Conservation (phyloP, 257 asterid genomes). For the Fraxinus pennsylvanica region DNA sequence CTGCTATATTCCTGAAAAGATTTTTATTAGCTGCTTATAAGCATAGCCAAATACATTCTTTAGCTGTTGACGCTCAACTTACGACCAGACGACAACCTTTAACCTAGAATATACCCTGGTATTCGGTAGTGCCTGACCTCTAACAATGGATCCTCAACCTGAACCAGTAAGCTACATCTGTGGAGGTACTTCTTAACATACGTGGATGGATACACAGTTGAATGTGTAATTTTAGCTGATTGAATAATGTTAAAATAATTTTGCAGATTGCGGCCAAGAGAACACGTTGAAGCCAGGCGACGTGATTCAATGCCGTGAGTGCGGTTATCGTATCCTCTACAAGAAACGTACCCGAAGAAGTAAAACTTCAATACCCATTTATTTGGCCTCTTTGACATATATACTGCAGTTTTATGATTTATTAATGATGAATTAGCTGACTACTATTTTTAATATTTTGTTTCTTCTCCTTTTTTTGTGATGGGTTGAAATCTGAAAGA, state of each 20-base stretch:
- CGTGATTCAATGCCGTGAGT: slow-evolving; percentile 86
- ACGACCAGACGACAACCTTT: too few relatives aligned
- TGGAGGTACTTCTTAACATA: slow-evolving; percentile 46
- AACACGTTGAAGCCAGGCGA: slow-evolving; percentile 75
- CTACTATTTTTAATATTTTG: neutral
- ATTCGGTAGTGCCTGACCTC: neutral
- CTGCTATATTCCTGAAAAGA: too few relatives aligned
- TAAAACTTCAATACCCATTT: slow-evolving; percentile 12
- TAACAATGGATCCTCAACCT: slow-evolving; percentile 66
- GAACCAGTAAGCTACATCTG: slow-evolving; percentile 74
- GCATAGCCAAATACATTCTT: too few relatives aligned
- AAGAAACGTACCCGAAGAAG: slow-evolving; percentile 94
- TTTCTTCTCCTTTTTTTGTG: neutral
- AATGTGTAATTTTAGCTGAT: neutral
- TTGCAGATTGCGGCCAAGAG: slow-evolving; percentile 83
- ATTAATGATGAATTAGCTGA: neutral
- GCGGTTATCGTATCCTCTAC: slow-evolving; percentile 86
- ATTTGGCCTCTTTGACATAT: neutral
- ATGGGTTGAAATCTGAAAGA: neutral
- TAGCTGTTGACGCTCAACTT: too few relatives aligned
- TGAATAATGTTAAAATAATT: neutral
- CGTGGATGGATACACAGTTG: neutral
- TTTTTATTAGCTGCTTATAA: too few relatives aligned
- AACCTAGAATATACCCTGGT: too few relatives aligned
- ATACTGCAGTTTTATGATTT: neutral